These are phyloP conservation scores for Myriosclerotinia curreyana DNA, from an alignment of 2,329 filamentous ascomycete genomes.

Conservation along the genomic window DNA sequence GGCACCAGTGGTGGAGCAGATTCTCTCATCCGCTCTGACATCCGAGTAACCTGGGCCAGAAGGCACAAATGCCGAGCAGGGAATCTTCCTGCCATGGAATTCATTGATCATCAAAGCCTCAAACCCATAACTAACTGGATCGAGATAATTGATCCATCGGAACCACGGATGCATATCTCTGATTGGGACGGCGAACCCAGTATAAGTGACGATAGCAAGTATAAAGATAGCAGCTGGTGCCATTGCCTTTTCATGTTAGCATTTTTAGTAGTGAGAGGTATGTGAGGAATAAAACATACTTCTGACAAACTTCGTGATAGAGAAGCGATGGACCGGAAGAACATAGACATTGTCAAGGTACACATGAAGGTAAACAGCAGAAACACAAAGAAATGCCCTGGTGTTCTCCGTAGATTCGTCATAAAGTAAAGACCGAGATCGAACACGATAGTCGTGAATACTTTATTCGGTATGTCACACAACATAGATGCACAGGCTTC, in stretches of 20 bases:
- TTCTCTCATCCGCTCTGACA: slow-evolving; percentile 30
- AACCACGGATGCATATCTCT: slow-evolving; percentile 55
- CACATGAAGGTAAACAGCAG: slow-evolving; percentile 70
- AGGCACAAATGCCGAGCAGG: slow-evolving; percentile 33
- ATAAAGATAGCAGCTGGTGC: slow-evolving; percentile 52
- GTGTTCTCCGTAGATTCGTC: slow-evolving; percentile 71
- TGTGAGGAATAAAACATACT: slow-evolving; percentile 35
- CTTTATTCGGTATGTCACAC: slow-evolving; percentile 83
- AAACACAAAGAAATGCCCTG: slow-evolving; percentile 83
- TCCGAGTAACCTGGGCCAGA: slow-evolving; percentile 29
- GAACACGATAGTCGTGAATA: slow-evolving; percentile 71
- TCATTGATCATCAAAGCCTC: slow-evolving; percentile 79
- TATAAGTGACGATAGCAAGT: slow-evolving; percentile 50
- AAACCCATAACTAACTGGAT: slow-evolving; percentile 65
- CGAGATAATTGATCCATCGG: slow-evolving; percentile 64
- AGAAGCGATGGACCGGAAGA: slow-evolving; percentile 79
- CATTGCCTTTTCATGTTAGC: slow-evolving; percentile 28
- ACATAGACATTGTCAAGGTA: slow-evolving; percentile 78
- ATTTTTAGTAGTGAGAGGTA: background rate
- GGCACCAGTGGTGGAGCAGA: slow-evolving; percentile 59
- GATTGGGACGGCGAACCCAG: slow-evolving; percentile 53
- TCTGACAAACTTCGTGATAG: slow-evolving; percentile 68
- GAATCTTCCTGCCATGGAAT: slow-evolving; percentile 47
- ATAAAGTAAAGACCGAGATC: slow-evolving; percentile 85
- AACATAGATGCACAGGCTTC: slow-evolving; percentile 56